Percentiles rank a stretch among this genome's conserved stretches.
These are phyloP conservation scores for Malania oleifera DNA, from an alignment of 164 flowering plant genomes.

Conservation along the genomic window DNA sequence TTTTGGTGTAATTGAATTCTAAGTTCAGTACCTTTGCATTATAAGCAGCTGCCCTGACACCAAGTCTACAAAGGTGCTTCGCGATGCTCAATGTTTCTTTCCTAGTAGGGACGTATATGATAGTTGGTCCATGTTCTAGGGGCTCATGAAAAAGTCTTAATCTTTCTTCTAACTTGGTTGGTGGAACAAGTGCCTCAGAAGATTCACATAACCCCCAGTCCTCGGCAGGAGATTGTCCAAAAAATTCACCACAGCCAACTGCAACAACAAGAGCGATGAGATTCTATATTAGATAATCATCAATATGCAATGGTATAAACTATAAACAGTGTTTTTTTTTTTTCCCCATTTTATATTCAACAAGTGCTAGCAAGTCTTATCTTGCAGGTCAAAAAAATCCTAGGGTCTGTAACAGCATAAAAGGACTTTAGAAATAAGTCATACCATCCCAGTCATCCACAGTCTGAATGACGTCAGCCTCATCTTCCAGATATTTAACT, in stretches of 20 bases:
- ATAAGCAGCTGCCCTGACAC: slow-evolving; percentile 85
- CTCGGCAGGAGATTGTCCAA: slow-evolving; percentile 27
- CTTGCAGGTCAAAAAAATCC: neutral
- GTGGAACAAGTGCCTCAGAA: slow-evolving; percentile 20
- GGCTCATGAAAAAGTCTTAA: slow-evolving; percentile 23
- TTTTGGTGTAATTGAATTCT: neutral
- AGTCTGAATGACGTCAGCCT: slow-evolving; percentile 44
- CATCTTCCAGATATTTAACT: slow-evolving; percentile 80
- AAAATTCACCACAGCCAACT: slow-evolving; percentile 81
- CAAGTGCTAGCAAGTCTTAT: neutral
- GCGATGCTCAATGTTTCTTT: slow-evolving; percentile 68
- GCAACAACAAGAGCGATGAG: slow-evolving; percentile 16
- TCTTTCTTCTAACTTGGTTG: slow-evolving; percentile 28
- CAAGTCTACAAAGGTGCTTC: slow-evolving; percentile 48
- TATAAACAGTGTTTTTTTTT: no score
- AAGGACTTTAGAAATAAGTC: neutral
- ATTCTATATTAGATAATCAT: neutral
- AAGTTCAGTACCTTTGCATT: slow-evolving; percentile 66
- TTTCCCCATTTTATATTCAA: no score
- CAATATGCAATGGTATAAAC: neutral
- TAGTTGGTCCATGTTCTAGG: slow-evolving; percentile 64
- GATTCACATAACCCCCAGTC: slow-evolving; percentile 14
- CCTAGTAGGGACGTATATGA: slow-evolving; percentile 88
- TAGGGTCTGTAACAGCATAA: neutral
- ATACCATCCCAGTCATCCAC: slow-evolving; percentile 89